phyloP scores from a whole-genome alignment of 2,329 filamentous ascomycete species.

The Cladophialophora immunda region DNA sequence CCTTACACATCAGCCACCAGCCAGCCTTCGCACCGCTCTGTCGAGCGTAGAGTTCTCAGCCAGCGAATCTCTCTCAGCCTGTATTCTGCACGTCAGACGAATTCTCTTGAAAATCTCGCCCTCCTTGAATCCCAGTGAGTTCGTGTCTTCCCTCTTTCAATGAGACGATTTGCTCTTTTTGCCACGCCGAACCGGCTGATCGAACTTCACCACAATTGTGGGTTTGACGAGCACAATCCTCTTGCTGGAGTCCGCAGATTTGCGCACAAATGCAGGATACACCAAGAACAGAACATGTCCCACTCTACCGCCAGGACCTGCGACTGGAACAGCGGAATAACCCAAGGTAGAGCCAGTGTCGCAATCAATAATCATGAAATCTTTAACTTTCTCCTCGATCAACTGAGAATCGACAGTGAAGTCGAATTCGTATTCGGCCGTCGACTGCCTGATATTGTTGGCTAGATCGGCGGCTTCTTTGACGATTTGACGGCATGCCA shows the following conservation, averaged over 20 bases:
- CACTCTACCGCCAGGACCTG: constrained; percentile 12
- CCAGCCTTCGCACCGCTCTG: background rate
- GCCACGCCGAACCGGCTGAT: constrained; percentile 10
- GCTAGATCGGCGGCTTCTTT: constrained; percentile 15
- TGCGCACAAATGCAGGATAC: constrained; percentile 20
- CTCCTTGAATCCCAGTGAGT: background rate
- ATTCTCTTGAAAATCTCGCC: background rate
- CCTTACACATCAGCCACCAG: background rate
- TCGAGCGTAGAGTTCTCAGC: background rate
- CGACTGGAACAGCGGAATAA: background rate
- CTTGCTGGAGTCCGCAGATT: background rate
- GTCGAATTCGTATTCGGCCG: constrained; percentile 3
- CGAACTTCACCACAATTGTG: constrained; percentile 25
- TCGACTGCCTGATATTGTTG: constrained; percentile 12
- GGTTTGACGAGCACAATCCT: constrained; percentile 20
- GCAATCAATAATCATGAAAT: constrained; percentile 25
- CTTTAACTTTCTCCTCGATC: constrained; percentile 6
- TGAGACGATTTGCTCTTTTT: constrained; percentile 12
- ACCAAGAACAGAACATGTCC: constrained; percentile 15
- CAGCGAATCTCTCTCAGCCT: background rate
- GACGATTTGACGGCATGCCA: constrained; percentile 4
- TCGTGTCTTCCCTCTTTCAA: background rate
- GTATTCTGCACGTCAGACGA: background rate
- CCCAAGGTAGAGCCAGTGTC: constrained; percentile 16
- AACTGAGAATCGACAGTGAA: background rate